Base-by-base conservation (phyloP, 2,329 filamentous ascomycete genomes). In the Trichoderma koningiopsis region DNA sequence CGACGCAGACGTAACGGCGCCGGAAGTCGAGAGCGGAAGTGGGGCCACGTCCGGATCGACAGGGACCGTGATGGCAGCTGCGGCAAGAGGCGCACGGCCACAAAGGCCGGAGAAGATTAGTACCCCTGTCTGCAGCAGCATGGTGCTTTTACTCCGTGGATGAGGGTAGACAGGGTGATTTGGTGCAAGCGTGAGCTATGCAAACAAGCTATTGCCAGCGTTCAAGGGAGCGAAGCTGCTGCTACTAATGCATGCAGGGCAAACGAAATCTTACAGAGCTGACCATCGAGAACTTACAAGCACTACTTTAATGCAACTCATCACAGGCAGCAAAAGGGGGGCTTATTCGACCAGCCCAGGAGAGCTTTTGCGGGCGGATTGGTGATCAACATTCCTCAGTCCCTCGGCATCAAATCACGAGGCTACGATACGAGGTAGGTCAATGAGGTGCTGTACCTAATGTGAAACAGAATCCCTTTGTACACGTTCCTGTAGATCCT, bases 1-100 rank as follows among this genome's bases (percentile, higher is more conserved):
- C 1, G 66, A 68, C 2, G 76, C 71, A 16, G 78, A 78, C 6
- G 70, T 73, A 47, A 76, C 78, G 7, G 71, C 71, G 33, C 69
- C 70, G 7, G 70, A 43, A 2, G 53, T 68, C 22, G 69, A 63
- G 22, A 78, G 72, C 4, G 77, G 75, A 2, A 79, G 71, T 29
- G 75, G 74, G 27, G 72, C 67, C 55, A 80, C 76, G 7, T 74
- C 66, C 22, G 66, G 19, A 49, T 49, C 52, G 37, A 68, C 52
- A 43, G 66, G 66, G 59, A 68, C 59, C 22, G 59, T 68, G 58
- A 68, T 63, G 58, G 58, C 35, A 22, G 47, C 66, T 16, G 19
- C 19, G 59, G 66, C 58, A 14, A 62, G 57, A 2, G 37, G 29
- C 29, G 37, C 27, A 37, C 27, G 66, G 29, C 66, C 58, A n/a